Evolutionary conservation across 2,329 filamentous ascomycete genomes (phyloP).

Genomic region (Lasiodiplodia hormozganensis): DNA sequence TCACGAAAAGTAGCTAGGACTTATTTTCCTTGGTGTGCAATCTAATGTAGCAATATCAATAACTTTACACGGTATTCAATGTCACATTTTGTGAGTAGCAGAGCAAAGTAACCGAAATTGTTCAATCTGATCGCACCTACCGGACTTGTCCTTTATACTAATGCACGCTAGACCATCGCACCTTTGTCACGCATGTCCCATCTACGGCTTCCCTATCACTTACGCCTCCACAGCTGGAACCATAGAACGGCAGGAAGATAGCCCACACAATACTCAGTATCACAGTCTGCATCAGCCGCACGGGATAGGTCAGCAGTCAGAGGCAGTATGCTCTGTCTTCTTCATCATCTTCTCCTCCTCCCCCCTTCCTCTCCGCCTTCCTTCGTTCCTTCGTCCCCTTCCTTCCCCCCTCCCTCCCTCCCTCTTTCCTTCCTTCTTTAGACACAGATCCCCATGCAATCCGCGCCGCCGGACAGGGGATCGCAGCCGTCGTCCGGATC

Average conservation of each 20-base stretch:
- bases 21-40: background rate
- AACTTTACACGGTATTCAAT: background rate
- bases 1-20: background rate
- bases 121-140: background rate
- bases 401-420: no score
- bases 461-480: slow-evolving; percentile 46
- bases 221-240: no score
- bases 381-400: background rate
- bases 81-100: background rate
- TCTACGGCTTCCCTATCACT: no score
- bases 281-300: no score
- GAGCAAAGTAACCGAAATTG: background rate
- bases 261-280: no score
- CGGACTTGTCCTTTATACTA: no score
- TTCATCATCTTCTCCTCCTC: background rate
- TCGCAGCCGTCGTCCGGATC: slow-evolving; percentile 53
- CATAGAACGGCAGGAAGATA: no score
- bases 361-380: no score
- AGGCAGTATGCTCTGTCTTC: no score
- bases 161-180: no score
- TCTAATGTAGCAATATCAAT: slow-evolving; percentile 12
- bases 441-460: slow-evolving; percentile 54
- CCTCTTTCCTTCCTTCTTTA: slow-evolving; percentile 13
- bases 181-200: no score
- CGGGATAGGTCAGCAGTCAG: no score